Conservation (phyloP, 2,329 filamentous ascomycete genomes). For the Clonostachys rosea region DNA sequence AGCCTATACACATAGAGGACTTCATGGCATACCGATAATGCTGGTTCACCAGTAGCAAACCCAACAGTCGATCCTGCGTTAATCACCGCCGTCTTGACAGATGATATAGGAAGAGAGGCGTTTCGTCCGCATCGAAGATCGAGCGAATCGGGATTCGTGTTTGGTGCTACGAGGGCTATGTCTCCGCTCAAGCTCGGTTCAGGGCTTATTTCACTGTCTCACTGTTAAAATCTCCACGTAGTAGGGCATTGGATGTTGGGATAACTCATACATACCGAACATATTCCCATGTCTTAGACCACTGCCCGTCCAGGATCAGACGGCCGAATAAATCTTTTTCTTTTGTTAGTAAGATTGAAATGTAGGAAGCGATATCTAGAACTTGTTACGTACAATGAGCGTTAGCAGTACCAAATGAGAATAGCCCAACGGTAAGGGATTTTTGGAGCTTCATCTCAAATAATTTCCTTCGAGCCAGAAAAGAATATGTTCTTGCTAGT, state of each 20-base stretch:
- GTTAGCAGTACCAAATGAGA: too few species aligned
- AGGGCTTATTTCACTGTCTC: constrained; percentile 1
- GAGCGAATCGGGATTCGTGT: neutral
- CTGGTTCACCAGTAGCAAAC: constrained; percentile 1
- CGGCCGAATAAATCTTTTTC: constrained; percentile 3
- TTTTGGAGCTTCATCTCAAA: too few species aligned
- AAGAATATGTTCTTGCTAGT: too few species aligned
- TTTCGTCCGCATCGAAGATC: constrained; percentile 5
- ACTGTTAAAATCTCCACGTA: too few species aligned
- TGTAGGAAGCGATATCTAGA: too few species aligned
- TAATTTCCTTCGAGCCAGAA: too few species aligned
- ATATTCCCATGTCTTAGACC: constrained; percentile 4
- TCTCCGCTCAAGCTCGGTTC: neutral
- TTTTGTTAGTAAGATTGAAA: too few species aligned
- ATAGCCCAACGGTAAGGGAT: too few species aligned
- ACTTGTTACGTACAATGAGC: too few species aligned
- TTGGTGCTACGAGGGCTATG: neutral
- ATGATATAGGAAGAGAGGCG: neutral
- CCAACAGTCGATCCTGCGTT: constrained; percentile 2
- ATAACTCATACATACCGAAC: neutral
- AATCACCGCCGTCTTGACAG: constrained; percentile 3
- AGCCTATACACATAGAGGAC: too few species aligned
- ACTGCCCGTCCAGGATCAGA: constrained; percentile 3
- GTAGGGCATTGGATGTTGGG: too few species aligned
- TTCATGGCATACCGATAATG: neutral